Conservation (phyloP, 2,329 filamentous ascomycete species). For the Trichoderma citrinoviride region DNA sequence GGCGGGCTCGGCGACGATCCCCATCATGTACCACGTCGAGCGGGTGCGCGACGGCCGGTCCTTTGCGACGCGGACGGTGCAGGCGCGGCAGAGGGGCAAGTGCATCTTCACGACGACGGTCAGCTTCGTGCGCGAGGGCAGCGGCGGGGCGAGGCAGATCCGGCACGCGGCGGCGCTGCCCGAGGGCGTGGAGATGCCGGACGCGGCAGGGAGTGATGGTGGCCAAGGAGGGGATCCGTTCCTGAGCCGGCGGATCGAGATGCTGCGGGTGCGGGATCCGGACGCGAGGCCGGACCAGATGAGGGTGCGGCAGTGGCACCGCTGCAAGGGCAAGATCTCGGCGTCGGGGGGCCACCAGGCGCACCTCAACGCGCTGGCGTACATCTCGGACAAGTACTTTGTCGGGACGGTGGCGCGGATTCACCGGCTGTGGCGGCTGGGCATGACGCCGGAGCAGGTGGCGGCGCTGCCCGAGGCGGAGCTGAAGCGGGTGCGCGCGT, state of each 20-base stretch:
- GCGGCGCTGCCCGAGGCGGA: conserved; percentile 46
- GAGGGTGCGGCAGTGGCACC: conserved; percentile 70
- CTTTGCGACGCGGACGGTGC: conserved; percentile 92
- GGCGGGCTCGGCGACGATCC: conserved; percentile 78
- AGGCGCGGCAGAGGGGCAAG: conserved; percentile 81
- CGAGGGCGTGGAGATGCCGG: conserved; percentile 36
- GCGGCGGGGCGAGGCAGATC: conserved; percentile 50
- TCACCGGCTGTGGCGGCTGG: conserved; percentile 76
- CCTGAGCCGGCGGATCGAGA: conserved; percentile 44
- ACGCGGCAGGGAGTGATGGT: conserved; percentile 38
- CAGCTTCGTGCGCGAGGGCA: conserved; percentile 73
- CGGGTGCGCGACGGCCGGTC: conserved; percentile 85
- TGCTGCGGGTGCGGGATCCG: conserved; percentile 38
- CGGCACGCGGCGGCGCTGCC: conserved; percentile 66
- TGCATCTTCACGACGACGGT: conserved; percentile 96
- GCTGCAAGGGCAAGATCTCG: conserved; percentile 71
- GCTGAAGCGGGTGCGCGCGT: conserved; percentile 36
- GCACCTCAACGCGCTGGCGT: conserved; percentile 84
- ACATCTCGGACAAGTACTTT: conserved; percentile 91
- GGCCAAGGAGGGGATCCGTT: conserved; percentile 47
- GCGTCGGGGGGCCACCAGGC: conserved; percentile 71
- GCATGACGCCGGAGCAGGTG: conserved; percentile 52
- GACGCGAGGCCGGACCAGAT: conserved; percentile 57
- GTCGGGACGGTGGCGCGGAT: conserved; percentile 83
- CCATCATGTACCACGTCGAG: conserved; percentile 93